A percentile compares a stretch with the other conserved stretches of the same genome.
These are phyloP conservation scores for Lepiota brunneoincarnata DNA, from an alignment of 768 basidiomycete species.

Conservation along the genomic window DNA sequence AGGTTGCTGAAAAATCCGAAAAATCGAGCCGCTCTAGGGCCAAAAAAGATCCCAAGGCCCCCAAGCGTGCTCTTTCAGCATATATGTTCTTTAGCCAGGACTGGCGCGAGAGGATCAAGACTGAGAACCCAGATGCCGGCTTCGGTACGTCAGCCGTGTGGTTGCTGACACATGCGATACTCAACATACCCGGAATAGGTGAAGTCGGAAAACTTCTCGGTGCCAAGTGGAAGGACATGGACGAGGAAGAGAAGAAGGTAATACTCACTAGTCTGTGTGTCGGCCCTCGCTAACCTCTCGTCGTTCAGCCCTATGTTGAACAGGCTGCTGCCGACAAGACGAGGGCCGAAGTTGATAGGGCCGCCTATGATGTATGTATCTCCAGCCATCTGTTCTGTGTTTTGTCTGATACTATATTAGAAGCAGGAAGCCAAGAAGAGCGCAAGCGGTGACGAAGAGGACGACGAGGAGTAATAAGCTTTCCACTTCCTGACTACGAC, in stretches of 20 bases:
- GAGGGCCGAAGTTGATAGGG: constrained; percentile 82
- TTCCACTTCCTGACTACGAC: neutral
- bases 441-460: constrained; percentile 29
- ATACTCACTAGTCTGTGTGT: constrained; percentile 16
- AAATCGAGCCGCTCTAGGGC: constrained; percentile 49
- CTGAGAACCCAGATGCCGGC: constrained; percentile 91
- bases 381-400: neutral
- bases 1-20: constrained; percentile 72
- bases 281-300: constrained; percentile 8
- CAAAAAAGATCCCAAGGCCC: constrained; percentile 81
- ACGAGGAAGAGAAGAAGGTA: constrained; percentile 90
- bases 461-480: constrained; percentile 26
- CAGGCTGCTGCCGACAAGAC: constrained; percentile 85
- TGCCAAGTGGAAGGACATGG: constrained; percentile 95
- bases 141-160: constrained; percentile 61
- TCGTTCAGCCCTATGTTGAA: constrained; percentile 76
- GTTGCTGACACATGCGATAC: constrained; percentile 10
- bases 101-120: constrained; percentile 93
- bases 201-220: constrained; percentile 95
- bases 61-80: constrained; percentile 91
- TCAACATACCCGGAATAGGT: constrained; percentile 38
- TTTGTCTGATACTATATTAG: neutral
- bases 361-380: constrained; percentile 36
- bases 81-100: constrained; percentile 99
- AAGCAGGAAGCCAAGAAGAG: constrained; percentile 22